Percentiles rank a stretch among this genome's conserved stretches.
Evolutionary conservation across 768 basidiomycete genomes (phyloP).

Genomic region (Stropharia rugosoannulata): DNA sequence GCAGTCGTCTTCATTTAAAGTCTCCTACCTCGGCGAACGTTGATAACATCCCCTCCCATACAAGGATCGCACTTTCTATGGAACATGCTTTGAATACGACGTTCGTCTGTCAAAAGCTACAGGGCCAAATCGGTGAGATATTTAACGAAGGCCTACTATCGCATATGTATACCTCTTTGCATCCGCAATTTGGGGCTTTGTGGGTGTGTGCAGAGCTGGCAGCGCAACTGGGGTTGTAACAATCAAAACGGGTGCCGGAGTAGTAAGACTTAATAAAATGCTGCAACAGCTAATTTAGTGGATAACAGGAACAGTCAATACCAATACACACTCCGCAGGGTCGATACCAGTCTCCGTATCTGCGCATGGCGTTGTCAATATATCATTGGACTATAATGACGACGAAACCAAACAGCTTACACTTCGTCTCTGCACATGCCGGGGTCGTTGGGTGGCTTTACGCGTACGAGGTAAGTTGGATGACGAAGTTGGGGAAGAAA

Average conservation of each 20-base stretch:
- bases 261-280: constrained; percentile 66
- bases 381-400: neutral
- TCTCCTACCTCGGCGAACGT: constrained; percentile 3
- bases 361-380: constrained; percentile 18
- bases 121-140: neutral
- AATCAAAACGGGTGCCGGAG: constrained; percentile 59
- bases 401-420: constrained; percentile 29
- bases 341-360: constrained; percentile 44
- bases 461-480: constrained; percentile 7
- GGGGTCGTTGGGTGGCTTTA: neutral
- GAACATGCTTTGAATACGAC: constrained; percentile 63
- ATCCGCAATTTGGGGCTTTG: constrained; percentile 57
- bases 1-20: neutral
- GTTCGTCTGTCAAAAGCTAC: constrained; percentile 44
- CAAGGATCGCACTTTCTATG: constrained; percentile 64
- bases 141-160: neutral
- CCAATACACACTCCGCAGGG: constrained; percentile 28
- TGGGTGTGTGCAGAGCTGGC: constrained; percentile 61
- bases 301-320: constrained; percentile 3
- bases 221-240: constrained; percentile 46
- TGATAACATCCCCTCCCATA: constrained; percentile 23
- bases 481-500: constrained; percentile 18
- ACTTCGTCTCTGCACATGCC: constrained; percentile 63
- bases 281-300: constrained; percentile 29
- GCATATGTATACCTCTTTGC: constrained; percentile 37